Conservation (phyloP, 2,329 filamentous ascomycete genomes). For the Fusarium circinatum region DNA sequence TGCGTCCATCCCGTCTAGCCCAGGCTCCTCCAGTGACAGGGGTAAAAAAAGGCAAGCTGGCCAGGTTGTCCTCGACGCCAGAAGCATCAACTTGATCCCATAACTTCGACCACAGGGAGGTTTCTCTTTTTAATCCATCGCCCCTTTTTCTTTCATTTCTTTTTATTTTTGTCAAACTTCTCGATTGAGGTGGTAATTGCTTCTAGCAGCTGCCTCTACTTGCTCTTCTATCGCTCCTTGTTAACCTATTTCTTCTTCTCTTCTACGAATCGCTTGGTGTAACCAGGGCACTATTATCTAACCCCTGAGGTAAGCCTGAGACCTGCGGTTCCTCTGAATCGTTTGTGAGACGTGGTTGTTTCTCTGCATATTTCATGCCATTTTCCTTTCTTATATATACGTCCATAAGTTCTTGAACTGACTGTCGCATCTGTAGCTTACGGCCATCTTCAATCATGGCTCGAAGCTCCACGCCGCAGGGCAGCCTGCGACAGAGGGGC, state of each 20-base stretch:
- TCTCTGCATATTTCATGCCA: conserved; percentile 2
- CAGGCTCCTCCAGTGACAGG: conserved; percentile 17
- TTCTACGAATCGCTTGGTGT: conserved; percentile 21
- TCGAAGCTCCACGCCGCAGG: conserved; percentile 62
- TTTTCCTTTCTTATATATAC: neutral
- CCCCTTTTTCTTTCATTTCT: conserved; percentile 25
- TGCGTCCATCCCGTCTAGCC: conserved; percentile 34
- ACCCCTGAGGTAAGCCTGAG: conserved; percentile 42
- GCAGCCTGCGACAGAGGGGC: conserved; percentile 69
- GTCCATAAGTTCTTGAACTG: conserved; percentile 15
- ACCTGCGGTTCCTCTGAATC: conserved; percentile 23
- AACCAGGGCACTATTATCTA: conserved; percentile 16
- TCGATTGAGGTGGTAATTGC: conserved; percentile 33
- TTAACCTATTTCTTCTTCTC: conserved; percentile 26
- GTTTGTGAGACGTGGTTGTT: conserved; percentile 23
- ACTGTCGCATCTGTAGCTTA: conserved; percentile 27
- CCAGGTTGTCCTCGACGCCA: conserved; percentile 43
- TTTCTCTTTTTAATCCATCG: conserved; percentile 28
- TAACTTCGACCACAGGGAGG: conserved; percentile 36
- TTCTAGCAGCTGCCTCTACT: conserved; percentile 26
- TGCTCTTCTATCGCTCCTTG: conserved; percentile 40
- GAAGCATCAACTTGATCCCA: conserved; percentile 34
- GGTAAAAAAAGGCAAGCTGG: conserved; percentile 36
- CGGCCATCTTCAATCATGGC: conserved; percentile 53
- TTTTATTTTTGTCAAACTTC: conserved; percentile 15